Evolutionary conservation across 257 asterid genomes (phyloP), one percentile per base, ranked within the genome.

Genomic region (Scutellaria galericulata): DNA sequence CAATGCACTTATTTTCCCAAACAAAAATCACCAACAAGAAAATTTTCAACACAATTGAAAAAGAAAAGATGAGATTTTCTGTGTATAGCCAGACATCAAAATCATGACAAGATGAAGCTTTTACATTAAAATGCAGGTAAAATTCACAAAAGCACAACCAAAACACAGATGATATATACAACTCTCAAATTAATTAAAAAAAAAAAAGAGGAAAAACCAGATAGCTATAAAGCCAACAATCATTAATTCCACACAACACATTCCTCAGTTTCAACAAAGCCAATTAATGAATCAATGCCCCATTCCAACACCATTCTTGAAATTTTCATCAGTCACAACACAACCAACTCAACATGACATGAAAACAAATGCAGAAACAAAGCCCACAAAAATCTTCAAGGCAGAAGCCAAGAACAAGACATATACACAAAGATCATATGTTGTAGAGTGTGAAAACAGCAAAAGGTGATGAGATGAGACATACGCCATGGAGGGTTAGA

Each of bases 401-500:
- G 9, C 15, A 27, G 44, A 4, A 37, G 37, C 27, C 37, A 31
- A 22, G 5, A 41, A 22, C 64, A 45, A 40, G 37, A 41, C 66
- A 50, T 47, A 66, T 7, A 22, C 9, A 64, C 18, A 57, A 37
- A 56, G 63, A 44, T 14, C 61, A 74, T 18, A 18, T n/a, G 58
- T 13, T 46, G 20, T 50, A 39, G 18, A 50, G 57, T n/a, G 58
- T 51, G 45, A 71, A 63, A 80, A 31, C 39, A 59, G 39, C 8
- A 39, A 66, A 42, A 57, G 47, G 20, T 6, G 46, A 59, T 20
- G 37, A 4, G 37, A 31, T 31, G 72, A 62, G 4, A 70, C 84
- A 59, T 88, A 88, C 95, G 79, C 95, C 96, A 88, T 66, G 96
- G 92, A 59, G 95, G 96, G 55, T 90, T 90, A 40, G 96, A 90